Evolutionary conservation across 2,329 filamentous ascomycete genomes (phyloP), one percentile per base, ranked within the genome.

Genomic region (Hypoxylon sp.): DNA sequence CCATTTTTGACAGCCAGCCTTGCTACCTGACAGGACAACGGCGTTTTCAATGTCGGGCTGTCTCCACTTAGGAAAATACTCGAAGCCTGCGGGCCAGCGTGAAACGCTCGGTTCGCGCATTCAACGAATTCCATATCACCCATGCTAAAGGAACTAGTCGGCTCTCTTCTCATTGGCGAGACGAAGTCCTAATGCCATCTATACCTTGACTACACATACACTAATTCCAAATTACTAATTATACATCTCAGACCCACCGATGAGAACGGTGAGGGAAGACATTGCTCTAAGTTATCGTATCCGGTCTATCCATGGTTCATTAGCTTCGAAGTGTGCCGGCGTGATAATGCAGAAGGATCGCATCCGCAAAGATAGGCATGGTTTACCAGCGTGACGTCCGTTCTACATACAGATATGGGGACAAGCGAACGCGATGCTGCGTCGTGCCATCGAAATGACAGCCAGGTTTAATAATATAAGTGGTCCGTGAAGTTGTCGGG

Each of bases 391-490:
- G 60, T 62, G 52, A 45, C 60, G 56, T 58, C 60, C 60, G 45
- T 56, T 58, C 60, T 52, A 59, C 60, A 32, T 45, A 57, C 51
- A 32, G 19, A 43, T 55, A 60, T 46, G 49, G 53, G 19, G 34
- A 69, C 53, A 30, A 30, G 52, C 58, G 65, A 69, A 59, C 68
- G 51, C 50, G 63, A 67, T 55, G 53, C 63, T 64, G 66, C 61
- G 56, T 52, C 53, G 66, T 60, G 60, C 60, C 49, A 53, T 69
- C 51, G 38, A 69, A 69, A 53, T 52, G 50, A 51, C 60, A 63
- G 57, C 60, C 51, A 61, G 48, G 52, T 52, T 43, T 61, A 60
- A 59, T 65, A 60, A 70, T 63, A 62, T 63, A 62, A 68, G 65
- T 68, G 68, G 65, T 62, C 46, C 52, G 46, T 61, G 30, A 59